A percentile compares a stretch with the other conserved stretches of the same genome.
These are phyloP conservation scores for Roridomyces roridus DNA, from an alignment of 768 basidiomycete species.

Conservation along the genomic window DNA sequence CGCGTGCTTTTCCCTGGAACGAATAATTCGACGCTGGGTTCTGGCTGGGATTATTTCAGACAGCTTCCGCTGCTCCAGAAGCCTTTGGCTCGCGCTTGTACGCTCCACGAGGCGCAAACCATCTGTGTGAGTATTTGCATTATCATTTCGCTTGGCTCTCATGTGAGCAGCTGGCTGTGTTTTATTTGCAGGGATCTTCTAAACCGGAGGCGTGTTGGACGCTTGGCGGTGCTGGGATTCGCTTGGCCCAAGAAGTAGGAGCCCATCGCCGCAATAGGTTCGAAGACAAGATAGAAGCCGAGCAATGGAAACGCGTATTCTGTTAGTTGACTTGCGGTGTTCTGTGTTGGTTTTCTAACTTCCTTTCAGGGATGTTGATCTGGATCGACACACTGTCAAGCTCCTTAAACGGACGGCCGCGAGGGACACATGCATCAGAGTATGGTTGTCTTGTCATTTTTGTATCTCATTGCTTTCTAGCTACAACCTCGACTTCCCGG, in stretches of 20 bases:
- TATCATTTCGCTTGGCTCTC: background rate
- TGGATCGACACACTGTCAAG: slow-evolving; percentile 31
- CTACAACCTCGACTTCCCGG: slow-evolving; percentile 68
- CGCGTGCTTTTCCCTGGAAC: slow-evolving; percentile 34
- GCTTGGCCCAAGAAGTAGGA: slow-evolving; percentile 65
- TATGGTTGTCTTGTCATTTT: background rate
- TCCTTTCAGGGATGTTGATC: slow-evolving; percentile 26
- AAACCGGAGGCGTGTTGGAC: slow-evolving; percentile 59
- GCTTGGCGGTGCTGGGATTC: slow-evolving; percentile 57
- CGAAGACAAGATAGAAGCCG: slow-evolving; percentile 38
- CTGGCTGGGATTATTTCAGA: slow-evolving; percentile 51
- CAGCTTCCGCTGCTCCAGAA: slow-evolving; percentile 57
- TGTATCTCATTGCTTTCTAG: background rate
- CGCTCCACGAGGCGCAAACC: slow-evolving; percentile 64
- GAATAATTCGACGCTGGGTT: slow-evolving; percentile 38
- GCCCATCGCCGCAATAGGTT: slow-evolving; percentile 50
- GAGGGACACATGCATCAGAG: slow-evolving; percentile 26
- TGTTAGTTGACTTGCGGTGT: slow-evolving; percentile 34
- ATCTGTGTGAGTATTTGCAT: slow-evolving; percentile 44
- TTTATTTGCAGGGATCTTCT: slow-evolving; percentile 52
- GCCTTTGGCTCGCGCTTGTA: slow-evolving; percentile 52
- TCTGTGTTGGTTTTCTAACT: background rate
- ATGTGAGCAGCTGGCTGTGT: slow-evolving; percentile 39
- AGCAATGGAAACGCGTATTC: slow-evolving; percentile 64
- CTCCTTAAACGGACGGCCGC: slow-evolving; percentile 59